Evolutionary conservation across 2,329 filamentous ascomycete species (phyloP).

Genomic region (Stachybotrys chartarum): DNA sequence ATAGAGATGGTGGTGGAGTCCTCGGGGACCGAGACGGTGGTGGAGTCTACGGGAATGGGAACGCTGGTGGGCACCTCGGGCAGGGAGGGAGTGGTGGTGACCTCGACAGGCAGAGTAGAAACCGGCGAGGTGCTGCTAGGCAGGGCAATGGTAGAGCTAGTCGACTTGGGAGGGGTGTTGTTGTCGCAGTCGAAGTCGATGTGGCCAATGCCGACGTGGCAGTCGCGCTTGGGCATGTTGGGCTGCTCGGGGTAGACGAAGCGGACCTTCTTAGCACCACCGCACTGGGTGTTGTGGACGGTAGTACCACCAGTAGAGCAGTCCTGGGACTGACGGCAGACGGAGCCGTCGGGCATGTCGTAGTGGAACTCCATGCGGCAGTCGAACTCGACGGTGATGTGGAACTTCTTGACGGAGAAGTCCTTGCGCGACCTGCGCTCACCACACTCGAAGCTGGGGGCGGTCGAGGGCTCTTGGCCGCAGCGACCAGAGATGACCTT

Average conservation of each 20-base stretch:
- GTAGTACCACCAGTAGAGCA: slow-evolving; percentile 63
- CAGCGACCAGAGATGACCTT: slow-evolving; percentile 54
- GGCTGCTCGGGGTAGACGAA: slow-evolving; percentile 59
- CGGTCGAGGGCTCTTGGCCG: slow-evolving; percentile 33
- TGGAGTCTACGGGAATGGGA: slow-evolving; percentile 5
- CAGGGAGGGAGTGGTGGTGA: not conserved
- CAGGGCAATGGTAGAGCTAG: not conserved
- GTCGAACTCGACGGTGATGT: slow-evolving; percentile 68
- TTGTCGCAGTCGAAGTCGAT: slow-evolving; percentile 66
- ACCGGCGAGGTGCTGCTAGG: not conserved
- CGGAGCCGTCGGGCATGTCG: slow-evolving; percentile 73
- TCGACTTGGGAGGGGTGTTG: slow-evolving; percentile 11
- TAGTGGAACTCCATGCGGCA: slow-evolving; percentile 81
- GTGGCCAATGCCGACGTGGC: slow-evolving; percentile 66
- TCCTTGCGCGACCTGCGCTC: slow-evolving; percentile 25
- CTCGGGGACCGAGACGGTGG: slow-evolving; percentile 12
- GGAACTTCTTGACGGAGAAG: slow-evolving; percentile 71
- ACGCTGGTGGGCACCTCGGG: slow-evolving; percentile 4
- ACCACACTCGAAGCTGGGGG: slow-evolving; percentile 51
- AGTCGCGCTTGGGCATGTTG: slow-evolving; percentile 44
- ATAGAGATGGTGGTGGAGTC: not conserved
- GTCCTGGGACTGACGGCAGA: slow-evolving; percentile 68
- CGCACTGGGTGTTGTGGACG: slow-evolving; percentile 81
- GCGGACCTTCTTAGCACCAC: slow-evolving; percentile 76
- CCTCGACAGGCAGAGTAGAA: not conserved